These are phyloP conservation scores for Spizellomyces sp. DNA, from an alignment of 192 early-diverging fungal genomes.

Conservation along the genomic window DNA sequence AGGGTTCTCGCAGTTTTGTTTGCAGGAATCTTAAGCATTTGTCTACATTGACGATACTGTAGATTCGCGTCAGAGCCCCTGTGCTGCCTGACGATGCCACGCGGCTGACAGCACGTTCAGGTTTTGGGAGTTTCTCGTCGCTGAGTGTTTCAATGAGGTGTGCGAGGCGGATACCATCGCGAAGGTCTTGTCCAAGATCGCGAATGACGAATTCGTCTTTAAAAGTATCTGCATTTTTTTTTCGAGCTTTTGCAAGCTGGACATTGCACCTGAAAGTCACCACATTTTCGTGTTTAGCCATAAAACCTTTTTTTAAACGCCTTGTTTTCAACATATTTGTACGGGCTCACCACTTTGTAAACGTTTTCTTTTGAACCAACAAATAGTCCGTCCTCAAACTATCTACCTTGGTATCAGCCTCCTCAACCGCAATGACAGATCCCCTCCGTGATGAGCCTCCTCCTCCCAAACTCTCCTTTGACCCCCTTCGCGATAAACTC, in stretches of 20 bases:
- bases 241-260: constrained; percentile 13
- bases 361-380: constrained; percentile 28
- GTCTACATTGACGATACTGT: constrained; percentile 39
- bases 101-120: constrained; percentile 15
- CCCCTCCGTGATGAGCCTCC: neutral
- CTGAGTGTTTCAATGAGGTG: constrained; percentile 33
- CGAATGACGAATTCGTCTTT: constrained; percentile 9
- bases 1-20: constrained; percentile 18
- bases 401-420: constrained; percentile 11
- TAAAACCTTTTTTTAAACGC: neutral
- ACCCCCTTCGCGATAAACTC: neutral
- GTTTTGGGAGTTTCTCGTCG: constrained; percentile 28
- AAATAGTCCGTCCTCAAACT: neutral
- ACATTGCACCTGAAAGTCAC: constrained; percentile 24
- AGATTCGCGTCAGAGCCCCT: constrained; percentile 17
- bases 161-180: constrained; percentile 32
- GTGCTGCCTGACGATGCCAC: neutral
- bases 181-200: constrained; percentile 32
- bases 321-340: neutral
- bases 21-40: constrained; percentile 34
- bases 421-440: neutral
- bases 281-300: neutral
- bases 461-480: neutral
- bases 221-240: neutral
- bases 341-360: constrained; percentile 28